phyloP scores from a whole-genome alignment of 192 early-diverging fungal species.

The Backusella circina region DNA sequence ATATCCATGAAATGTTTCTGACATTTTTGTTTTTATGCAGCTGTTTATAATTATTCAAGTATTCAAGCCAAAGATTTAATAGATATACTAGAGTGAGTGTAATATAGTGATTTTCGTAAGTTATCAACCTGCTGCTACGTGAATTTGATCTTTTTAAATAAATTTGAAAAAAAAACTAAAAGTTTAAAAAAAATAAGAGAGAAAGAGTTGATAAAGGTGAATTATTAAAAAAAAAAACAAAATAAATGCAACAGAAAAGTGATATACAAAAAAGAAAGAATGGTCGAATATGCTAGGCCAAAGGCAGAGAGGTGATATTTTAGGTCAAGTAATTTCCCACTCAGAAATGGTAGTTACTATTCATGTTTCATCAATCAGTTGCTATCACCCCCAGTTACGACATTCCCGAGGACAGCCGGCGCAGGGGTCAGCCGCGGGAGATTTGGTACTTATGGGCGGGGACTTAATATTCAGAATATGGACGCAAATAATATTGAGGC shows the following conservation, averaged over 20 bases:
- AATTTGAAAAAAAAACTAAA: not conserved
- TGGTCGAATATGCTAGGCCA: not conserved
- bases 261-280: constrained; percentile 3
- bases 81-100: not conserved
- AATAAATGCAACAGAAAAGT: not conserved
- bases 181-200: not conserved
- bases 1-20: constrained; percentile 60
- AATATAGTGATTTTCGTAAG: not conserved
- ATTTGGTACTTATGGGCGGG: not conserved
- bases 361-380: not conserved
- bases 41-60: not conserved
- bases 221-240: not conserved
- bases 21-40: constrained; percentile 9
- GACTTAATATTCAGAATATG: not conserved
- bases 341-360: not conserved
- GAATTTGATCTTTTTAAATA: not conserved
- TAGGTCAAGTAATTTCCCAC: constrained; percentile 1
- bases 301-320: not conserved
- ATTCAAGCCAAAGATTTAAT: not conserved
- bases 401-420: not conserved
- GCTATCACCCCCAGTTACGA: not conserved
- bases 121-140: not conserved
- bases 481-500: not conserved
- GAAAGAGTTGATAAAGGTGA: not conserved
- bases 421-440: not conserved